Conservation (phyloP, 1,284 basidiomycete species). For the Irpex lacteus region DNA sequence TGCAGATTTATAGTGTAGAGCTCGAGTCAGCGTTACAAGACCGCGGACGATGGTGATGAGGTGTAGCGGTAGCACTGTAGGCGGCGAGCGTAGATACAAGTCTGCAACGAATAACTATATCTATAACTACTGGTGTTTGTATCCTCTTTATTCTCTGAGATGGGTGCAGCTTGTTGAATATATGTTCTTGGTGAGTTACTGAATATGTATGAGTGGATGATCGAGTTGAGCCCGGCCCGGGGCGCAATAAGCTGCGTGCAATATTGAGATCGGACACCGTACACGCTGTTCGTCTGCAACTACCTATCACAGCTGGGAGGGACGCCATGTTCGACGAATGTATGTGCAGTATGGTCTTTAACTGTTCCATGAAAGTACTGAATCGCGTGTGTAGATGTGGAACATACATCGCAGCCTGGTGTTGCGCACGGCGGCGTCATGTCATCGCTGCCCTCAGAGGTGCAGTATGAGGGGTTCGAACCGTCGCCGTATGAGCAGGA, state of each 20-base stretch:
- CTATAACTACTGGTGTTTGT: too few relatives aligned
- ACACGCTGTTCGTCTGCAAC: background rate
- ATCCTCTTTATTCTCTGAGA: too few relatives aligned
- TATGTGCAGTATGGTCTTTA: constrained; percentile 37
- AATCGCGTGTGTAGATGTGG: constrained; percentile 62
- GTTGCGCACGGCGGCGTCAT: constrained; percentile 30
- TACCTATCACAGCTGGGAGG: background rate
- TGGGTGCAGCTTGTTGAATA: too few relatives aligned
- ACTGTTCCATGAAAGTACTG: constrained; percentile 1
- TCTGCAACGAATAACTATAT: background rate
- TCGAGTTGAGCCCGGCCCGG: background rate
- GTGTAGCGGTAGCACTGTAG: background rate
- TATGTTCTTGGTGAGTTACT: too few relatives aligned
- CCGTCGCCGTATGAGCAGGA: constrained; percentile 56
- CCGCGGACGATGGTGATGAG: too few relatives aligned
- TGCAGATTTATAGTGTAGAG: background rate
- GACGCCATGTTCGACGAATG: constrained; percentile 81
- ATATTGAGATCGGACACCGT: too few relatives aligned
- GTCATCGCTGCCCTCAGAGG: constrained; percentile 44
- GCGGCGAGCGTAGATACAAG: background rate
- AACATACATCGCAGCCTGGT: constrained; percentile 60
- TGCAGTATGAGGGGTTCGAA: constrained; percentile 88
- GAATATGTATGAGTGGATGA: too few relatives aligned
- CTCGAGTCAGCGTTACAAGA: too few relatives aligned
- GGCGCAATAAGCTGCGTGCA: background rate